Conservation (phyloP, 1,284 basidiomycete species). For the Naganishia sp. region DNA sequence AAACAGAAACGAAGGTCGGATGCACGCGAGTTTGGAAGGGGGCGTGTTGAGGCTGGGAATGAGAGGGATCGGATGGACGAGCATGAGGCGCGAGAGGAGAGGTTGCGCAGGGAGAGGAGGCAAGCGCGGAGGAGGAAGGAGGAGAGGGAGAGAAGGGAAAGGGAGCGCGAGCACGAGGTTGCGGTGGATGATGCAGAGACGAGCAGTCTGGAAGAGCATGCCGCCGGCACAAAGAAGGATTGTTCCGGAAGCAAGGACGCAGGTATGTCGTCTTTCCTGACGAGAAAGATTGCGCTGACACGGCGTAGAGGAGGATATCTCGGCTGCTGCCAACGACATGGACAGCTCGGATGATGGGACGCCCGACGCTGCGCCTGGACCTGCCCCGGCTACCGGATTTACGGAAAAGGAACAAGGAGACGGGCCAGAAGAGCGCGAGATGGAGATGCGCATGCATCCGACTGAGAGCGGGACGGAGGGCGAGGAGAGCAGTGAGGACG, state of each 20-base stretch:
- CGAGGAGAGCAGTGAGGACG: constrained; percentile 1
- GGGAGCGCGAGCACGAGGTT: constrained; percentile 9
- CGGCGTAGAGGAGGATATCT: constrained; percentile 8
- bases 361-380: constrained; percentile 23
- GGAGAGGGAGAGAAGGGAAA: constrained; percentile 7
- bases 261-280: neutral
- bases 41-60: constrained; percentile 3
- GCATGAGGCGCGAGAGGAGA: constrained; percentile 15
- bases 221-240: neutral
- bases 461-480: neutral
- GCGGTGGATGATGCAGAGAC: constrained; percentile 9
- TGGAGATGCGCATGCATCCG: constrained; percentile 12
- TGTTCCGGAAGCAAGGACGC: neutral
- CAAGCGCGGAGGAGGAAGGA: constrained; percentile 4
- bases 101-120: constrained; percentile 4
- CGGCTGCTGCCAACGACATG: constrained; percentile 17
- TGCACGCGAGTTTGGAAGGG: neutral
- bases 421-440: neutral
- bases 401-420: constrained; percentile 12
- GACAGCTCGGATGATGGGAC: constrained; percentile 18
- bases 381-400: constrained; percentile 21
- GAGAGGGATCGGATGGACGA: constrained; percentile 22
- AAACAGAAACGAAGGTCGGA: neutral
- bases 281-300: neutral
- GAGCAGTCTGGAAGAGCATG: constrained; percentile 1